phyloP scores from a whole-genome alignment of 169 alveolate species.

The Blepharisma undulans region DNA sequence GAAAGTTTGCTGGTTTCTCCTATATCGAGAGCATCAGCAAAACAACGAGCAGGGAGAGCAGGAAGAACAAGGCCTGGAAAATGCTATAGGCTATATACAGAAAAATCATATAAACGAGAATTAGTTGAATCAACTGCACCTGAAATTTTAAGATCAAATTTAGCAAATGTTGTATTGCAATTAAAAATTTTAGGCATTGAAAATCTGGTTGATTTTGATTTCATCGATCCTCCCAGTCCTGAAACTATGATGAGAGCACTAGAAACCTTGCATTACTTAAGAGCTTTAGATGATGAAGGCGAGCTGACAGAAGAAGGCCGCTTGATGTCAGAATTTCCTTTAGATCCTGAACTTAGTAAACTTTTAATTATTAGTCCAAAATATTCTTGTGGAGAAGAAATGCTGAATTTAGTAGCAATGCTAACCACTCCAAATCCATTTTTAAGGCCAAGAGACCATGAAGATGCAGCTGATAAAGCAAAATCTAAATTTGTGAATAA shows the following conservation, averaged over 20 bases:
- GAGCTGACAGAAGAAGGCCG: conserved; percentile 95
- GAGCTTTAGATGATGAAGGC: conserved; percentile 99
- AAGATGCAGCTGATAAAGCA: conserved; percentile 91
- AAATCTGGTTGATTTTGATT: conserved; percentile 98
- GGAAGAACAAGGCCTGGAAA: conserved; percentile 99
- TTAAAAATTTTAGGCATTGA: conserved; percentile 95
- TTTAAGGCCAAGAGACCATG: conserved; percentile 91
- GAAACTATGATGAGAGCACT: conserved; percentile 98
- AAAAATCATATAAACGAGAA: conserved; percentile 92
- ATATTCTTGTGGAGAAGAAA: conserved; percentile 88
- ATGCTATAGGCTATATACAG: conserved; percentile 97
- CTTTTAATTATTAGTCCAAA: conserved; percentile 87
- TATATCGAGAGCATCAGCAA: conserved; percentile 97
- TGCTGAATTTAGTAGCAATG: conserved; percentile 91
- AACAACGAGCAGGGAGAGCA: conserved; percentile 99
- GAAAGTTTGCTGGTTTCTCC: conserved; percentile 97
- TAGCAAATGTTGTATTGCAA: conserved; percentile 94
- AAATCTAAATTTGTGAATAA: conserved; percentile 92
- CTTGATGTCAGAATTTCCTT: conserved; percentile 97
- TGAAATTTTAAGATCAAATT: conserved; percentile 97
- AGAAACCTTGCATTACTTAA: conserved; percentile 94
- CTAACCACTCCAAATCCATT: conserved; percentile 93
- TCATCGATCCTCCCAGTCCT: conserved; percentile 99
- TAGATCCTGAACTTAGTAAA: conserved; percentile 98
- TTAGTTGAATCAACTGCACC: conserved; percentile 96